phyloP scores from a whole-genome alignment of 345 rosid genomes.

The Atalantia buxifolia region DNA sequence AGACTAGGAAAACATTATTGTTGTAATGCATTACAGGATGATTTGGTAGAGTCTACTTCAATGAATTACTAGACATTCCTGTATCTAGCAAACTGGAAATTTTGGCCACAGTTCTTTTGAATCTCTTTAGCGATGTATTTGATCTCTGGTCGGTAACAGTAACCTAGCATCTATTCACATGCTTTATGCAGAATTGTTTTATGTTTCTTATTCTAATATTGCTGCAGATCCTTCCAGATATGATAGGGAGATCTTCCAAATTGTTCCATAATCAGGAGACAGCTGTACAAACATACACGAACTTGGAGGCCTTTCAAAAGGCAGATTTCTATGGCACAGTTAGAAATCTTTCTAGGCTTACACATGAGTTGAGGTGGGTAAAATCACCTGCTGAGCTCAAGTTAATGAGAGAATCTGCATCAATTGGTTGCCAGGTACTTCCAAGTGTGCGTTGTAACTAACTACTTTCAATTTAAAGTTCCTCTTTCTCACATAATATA shows the following conservation, averaged over 20 bases:
- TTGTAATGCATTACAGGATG: neutral
- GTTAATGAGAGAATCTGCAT: constrained; percentile 92
- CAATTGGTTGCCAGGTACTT: constrained; percentile 93
- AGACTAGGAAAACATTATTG: constrained; percentile 2
- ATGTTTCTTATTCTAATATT: constrained; percentile 16
- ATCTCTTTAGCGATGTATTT: neutral
- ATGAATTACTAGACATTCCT: neutral
- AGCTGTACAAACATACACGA: constrained; percentile 53
- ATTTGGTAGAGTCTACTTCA: neutral
- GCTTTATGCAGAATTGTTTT: neutral
- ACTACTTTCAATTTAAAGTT: neutral
- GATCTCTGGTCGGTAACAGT: neutral
- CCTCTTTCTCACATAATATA: neutral
- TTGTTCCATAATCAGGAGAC: constrained; percentile 77
- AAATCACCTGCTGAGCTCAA: constrained; percentile 87
- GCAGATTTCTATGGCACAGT: constrained; percentile 53
- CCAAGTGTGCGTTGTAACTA: constrained; percentile 1
- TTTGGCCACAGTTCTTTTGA: neutral
- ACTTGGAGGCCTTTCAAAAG: constrained; percentile 60
- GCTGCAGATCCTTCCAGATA: constrained; percentile 77
- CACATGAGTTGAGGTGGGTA: constrained; percentile 72
- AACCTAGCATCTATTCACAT: neutral
- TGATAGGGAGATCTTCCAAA: constrained; percentile 65
- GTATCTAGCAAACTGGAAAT: neutral
- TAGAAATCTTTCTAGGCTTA: constrained; percentile 54